Base-by-base conservation (phyloP, 352 stramenopile species). In the Peronospora destructor region DNA sequence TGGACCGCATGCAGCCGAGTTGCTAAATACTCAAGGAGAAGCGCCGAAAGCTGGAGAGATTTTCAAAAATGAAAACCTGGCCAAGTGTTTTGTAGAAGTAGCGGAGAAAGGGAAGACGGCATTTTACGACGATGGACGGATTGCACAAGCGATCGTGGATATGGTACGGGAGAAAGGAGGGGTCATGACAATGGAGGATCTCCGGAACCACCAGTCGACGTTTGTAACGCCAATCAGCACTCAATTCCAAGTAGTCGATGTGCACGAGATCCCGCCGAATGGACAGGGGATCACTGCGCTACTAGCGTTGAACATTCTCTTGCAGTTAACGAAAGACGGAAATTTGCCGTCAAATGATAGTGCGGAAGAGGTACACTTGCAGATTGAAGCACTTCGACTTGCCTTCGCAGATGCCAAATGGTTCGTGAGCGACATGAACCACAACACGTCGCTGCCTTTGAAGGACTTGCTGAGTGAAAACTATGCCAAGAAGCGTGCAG, bases 231-330 rank as follows among this genome's bases (percentile, higher is more conserved):
- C 94, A 2, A 97, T 98, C 41, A 84, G 73, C 29, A 87, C 84
- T 19, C 61, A 70, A 12, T 98, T 97, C 65, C 67, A 73, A 38
- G 76, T 79, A 2, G 61, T 96, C 14, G 68, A 91, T 19, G 65
- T 98, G n/a, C 92, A 96, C 65, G 91, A 98, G 69, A 85, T 97
- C 32, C 94, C 94, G 7, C 94, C 95, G 1, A 98, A 97, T 61
- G 94, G 93, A 41, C 93, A 98, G 66, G 95, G 95, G n/a, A 95
- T 98, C 62, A 91, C 91, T 14, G 94, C 84, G 29, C 67, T 98
- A 6, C 78, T 99, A 39, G 94, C 93, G 38, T 76, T 99, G 23
- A 96, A 96, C 41, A 90, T 97, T 40, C 72, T 98, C 16, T 63
- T 73, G 53, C 54, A 87, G 19, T 38, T 91, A 37, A 48, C 76